These are phyloP conservation scores for Didymella arachidicola DNA, from an alignment of 2,329 filamentous ascomycete species.

Conservation along the genomic window DNA sequence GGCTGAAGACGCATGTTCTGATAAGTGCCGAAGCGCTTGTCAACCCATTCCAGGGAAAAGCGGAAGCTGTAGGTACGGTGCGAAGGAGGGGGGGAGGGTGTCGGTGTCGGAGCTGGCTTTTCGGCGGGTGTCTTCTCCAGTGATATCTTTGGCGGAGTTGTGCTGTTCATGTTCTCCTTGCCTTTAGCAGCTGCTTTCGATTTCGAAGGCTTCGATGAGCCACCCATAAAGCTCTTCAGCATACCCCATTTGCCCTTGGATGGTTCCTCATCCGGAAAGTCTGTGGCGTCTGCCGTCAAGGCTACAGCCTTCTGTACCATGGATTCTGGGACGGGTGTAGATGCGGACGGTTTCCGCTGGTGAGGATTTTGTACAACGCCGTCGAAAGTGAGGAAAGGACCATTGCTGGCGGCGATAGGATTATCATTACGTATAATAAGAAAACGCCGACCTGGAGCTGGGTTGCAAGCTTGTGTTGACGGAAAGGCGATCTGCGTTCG, in stretches of 20 bases:
- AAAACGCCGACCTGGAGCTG: conserved; percentile 83
- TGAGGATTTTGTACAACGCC: conserved; percentile 58
- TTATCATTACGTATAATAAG: conserved; percentile 87
- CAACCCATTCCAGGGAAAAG: conserved; percentile 74
- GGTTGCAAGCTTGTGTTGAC: conserved; percentile 82
- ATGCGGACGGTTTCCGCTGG: conserved; percentile 45
- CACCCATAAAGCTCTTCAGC: conserved; percentile 68
- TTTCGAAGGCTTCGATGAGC: conserved; percentile 53
- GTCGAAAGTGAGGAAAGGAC: conserved; percentile 70
- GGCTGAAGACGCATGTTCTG: conserved; percentile 70
- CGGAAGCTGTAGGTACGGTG: conserved; percentile 72
- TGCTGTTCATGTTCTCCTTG: conserved; percentile 32
- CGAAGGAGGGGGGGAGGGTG: conserved; percentile 60
- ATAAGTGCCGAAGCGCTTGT: conserved; percentile 62
- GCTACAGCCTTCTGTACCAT: conserved; percentile 42
- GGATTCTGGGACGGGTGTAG: conserved; percentile 31
- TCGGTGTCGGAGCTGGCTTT: conserved; percentile 28
- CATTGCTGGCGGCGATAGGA: conserved; percentile 59
- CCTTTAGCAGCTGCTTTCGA: conserved; percentile 48
- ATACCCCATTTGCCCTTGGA: conserved; percentile 69
- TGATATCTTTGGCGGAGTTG: conserved; percentile 13
- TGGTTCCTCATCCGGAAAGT: conserved; percentile 46
- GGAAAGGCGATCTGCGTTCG: conserved; percentile 64
- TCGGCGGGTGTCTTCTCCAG: conserved; percentile 7
- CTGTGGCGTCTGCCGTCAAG: conserved; percentile 41